Percentiles rank a stretch among this genome's conserved stretches.
phyloP scores from a whole-genome alignment of 371 early-diverging fungal species.

The Mucor mucedo region DNA sequence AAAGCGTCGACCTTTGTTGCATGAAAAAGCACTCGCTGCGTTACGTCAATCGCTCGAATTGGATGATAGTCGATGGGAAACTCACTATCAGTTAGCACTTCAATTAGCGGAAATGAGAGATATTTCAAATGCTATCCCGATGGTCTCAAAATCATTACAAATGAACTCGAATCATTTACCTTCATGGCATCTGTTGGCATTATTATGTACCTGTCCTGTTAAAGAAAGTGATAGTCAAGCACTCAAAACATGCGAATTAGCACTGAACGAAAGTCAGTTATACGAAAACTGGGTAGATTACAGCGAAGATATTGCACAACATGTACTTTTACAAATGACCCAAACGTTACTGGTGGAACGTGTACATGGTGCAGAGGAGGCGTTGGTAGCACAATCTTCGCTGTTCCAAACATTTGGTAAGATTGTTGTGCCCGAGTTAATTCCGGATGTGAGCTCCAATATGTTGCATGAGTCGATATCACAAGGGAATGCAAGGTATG shows the following conservation, averaged over 20 bases:
- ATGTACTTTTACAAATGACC: slow-evolving; percentile 64
- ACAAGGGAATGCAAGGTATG: slow-evolving; percentile 24
- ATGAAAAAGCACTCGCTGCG: slow-evolving; percentile 65
- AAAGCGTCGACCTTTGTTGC: slow-evolving; percentile 65
- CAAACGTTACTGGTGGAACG: slow-evolving; percentile 56
- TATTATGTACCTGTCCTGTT: slow-evolving; percentile 68
- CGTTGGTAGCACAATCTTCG: slow-evolving; percentile 55
- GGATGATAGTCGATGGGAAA: slow-evolving; percentile 52
- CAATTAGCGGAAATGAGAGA: slow-evolving; percentile 83
- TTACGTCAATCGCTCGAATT: slow-evolving; percentile 60
- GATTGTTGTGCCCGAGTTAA: slow-evolving; percentile 47
- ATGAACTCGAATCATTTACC: slow-evolving; percentile 66
- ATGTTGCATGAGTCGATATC: slow-evolving; percentile 25
- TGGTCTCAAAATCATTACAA: slow-evolving; percentile 66
- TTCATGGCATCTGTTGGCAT: slow-evolving; percentile 87
- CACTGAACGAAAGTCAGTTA: slow-evolving; percentile 35
- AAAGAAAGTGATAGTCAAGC: slow-evolving; percentile 54
- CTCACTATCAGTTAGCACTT: slow-evolving; percentile 77
- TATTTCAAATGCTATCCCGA: slow-evolving; percentile 66
- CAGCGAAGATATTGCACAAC: slow-evolving; percentile 37
- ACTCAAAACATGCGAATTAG: slow-evolving; percentile 74
- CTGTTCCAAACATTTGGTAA: slow-evolving; percentile 69
- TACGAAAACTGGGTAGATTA: slow-evolving; percentile 48
- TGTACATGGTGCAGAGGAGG: slow-evolving; percentile 57
- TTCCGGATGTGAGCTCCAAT: slow-evolving; percentile 10